phyloP scores from a whole-genome alignment of 2,329 filamentous ascomycete species.

The Cytospora mali region DNA sequence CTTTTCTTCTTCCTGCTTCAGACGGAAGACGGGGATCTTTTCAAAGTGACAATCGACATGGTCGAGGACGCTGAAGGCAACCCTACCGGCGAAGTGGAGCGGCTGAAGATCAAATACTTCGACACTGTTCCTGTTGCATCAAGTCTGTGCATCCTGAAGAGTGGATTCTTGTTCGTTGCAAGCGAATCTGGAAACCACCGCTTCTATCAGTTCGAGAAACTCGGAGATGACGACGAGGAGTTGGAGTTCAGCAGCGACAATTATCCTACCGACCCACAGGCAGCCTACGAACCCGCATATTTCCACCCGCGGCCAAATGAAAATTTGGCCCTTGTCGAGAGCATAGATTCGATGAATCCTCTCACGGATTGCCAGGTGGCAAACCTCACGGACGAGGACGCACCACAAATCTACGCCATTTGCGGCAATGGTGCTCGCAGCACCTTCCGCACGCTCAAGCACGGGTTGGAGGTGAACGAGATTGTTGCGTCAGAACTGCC shows the following conservation, averaged over 20 bases:
- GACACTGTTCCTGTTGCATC: slow-evolving; percentile 90
- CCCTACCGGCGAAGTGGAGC: slow-evolving; percentile 76
- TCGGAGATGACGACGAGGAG: slow-evolving; percentile 94
- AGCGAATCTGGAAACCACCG: slow-evolving; percentile 92
- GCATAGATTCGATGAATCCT: slow-evolving; percentile 86
- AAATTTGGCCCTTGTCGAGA: slow-evolving; percentile 83
- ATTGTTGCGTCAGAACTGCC: slow-evolving; percentile 94
- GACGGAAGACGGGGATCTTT: slow-evolving; percentile 95
- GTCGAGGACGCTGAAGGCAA: slow-evolving; percentile 77
- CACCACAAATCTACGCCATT: slow-evolving; percentile 92
- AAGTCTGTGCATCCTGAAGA: slow-evolving; percentile 89
- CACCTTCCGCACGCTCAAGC: slow-evolving; percentile 87
- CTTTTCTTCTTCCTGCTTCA: slow-evolving; percentile 98
- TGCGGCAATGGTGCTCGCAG: slow-evolving; percentile 88
- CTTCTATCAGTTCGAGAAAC: slow-evolving; percentile 96
- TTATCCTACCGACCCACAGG: slow-evolving; percentile 74
- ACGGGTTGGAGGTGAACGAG: slow-evolving; percentile 90
- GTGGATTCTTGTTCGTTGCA: slow-evolving; percentile 90
- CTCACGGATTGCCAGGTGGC: slow-evolving; percentile 89
- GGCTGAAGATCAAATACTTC: slow-evolving; percentile 94
- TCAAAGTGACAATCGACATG: slow-evolving; percentile 95
- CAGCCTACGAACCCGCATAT: slow-evolving; percentile 76
- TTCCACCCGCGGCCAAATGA: slow-evolving; percentile 80
- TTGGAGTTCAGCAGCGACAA: slow-evolving; percentile 82
- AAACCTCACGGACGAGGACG: slow-evolving; percentile 89